Percentiles rank a stretch among this genome's conserved stretches.
These are phyloP conservation scores for Pelargonium australe DNA, from an alignment of 441 rosid genomes.

Conservation along the genomic window DNA sequence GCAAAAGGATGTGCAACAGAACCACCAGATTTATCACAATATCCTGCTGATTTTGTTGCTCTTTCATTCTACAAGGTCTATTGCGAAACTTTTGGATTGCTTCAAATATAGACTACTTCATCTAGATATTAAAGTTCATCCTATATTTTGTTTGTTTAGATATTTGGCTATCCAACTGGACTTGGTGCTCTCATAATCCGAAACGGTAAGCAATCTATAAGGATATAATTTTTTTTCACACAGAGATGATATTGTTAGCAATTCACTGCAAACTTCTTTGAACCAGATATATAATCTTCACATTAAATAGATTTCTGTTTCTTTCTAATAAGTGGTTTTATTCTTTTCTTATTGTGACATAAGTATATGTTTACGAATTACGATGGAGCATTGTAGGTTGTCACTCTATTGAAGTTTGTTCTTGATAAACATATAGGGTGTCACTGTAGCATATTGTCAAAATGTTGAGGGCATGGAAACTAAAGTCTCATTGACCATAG, in stretches of 20 bases:
- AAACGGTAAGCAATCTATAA: constrained; percentile 50
- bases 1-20: constrained; percentile 85
- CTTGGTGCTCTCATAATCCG: constrained; percentile 87
- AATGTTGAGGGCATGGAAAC: too few relatives aligned
- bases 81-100: neutral
- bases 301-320: too few relatives aligned
- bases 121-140: constrained; percentile 24
- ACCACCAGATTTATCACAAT: constrained; percentile 72
- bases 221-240: constrained; percentile 4
- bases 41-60: constrained; percentile 88
- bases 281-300: too few relatives aligned
- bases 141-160: constrained; percentile 36
- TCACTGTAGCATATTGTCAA: too few relatives aligned
- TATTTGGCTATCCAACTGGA: constrained; percentile 99
- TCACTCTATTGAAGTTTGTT: too few relatives aligned
- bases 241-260: neutral
- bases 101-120: constrained; percentile 11
- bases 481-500: too few relatives aligned
- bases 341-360: too few relatives aligned
- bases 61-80: constrained; percentile 86
- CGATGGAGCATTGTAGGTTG: too few relatives aligned
- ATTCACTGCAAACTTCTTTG: neutral
- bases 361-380: too few relatives aligned
- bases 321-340: too few relatives aligned
- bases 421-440: too few relatives aligned